Percentiles rank a stretch among this genome's conserved stretches.
phyloP scores from a whole-genome alignment of 257 asterid species.

The Paraleonurus japonicus region DNA sequence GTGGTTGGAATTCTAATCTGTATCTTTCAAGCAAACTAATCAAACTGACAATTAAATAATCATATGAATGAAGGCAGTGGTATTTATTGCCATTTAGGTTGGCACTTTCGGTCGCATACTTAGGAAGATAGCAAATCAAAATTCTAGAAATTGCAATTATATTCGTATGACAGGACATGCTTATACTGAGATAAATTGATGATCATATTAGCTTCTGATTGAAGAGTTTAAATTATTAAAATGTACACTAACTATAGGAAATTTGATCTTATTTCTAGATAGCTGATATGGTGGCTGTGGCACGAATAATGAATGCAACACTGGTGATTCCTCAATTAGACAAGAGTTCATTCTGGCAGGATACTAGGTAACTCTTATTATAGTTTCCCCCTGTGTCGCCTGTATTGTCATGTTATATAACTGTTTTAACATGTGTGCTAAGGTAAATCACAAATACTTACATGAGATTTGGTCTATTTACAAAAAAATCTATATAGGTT shows the following conservation, averaged over 20 bases:
- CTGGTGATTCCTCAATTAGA: conserved; percentile 92
- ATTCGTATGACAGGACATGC: conserved; percentile 10
- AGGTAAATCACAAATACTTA: not conserved
- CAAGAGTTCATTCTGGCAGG: conserved; percentile 94
- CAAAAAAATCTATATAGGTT: not conserved
- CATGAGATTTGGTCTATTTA: not conserved
- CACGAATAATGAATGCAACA: conserved; percentile 87
- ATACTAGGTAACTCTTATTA: conserved; percentile 61
- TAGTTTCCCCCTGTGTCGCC: not conserved
- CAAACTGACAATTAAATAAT: not conserved
- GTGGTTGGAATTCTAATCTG: conserved; percentile 1
- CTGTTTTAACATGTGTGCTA: not conserved
- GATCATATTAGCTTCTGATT: conserved; percentile 38
- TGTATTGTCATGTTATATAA: not conserved
- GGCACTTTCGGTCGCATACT: not conserved
- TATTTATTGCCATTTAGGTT: not conserved
- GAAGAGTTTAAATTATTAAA: not conserved
- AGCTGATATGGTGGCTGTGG: conserved; percentile 99
- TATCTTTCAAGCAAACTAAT: not conserved
- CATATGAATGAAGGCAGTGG: not conserved
- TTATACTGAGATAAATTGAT: not conserved
- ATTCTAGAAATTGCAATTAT: not conserved
- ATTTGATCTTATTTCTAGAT: conserved; percentile 49
- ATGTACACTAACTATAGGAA: conserved; percentile 7
- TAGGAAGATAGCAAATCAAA: conserved; percentile 1